Evolutionary conservation across 1,284 basidiomycete species (phyloP).

Genomic region (Ganoderma sinense): DNA sequence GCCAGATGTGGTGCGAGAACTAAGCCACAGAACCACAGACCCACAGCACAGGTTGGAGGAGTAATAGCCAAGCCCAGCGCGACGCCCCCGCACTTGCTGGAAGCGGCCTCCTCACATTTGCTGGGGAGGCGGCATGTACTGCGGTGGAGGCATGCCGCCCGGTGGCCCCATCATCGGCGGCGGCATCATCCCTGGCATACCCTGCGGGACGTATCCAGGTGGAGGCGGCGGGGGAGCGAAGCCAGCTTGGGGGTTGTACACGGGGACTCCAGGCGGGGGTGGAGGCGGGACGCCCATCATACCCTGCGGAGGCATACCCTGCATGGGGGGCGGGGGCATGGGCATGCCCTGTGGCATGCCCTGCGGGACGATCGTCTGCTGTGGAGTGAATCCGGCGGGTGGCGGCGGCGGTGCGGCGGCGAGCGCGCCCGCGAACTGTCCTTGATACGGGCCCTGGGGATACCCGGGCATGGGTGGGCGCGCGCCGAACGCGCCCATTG

Average conservation of each 20-base stretch:
- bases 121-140: conserved; percentile 24
- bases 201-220: conserved; percentile 58
- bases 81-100: background rate
- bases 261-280: conserved; percentile 46
- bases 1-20: background rate
- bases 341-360: conserved; percentile 47
- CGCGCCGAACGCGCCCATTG: conserved; percentile 65
- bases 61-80: background rate
- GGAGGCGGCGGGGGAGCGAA: conserved; percentile 69
- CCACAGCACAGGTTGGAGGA: background rate
- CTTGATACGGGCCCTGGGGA: conserved; percentile 74
- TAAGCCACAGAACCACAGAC: background rate
- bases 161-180: conserved; percentile 41
- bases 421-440: conserved; percentile 87
- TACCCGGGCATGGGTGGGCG: conserved; percentile 69
- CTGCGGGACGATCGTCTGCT: conserved; percentile 67
- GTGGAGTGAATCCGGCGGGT: conserved; percentile 73
- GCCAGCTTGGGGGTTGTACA: conserved; percentile 51
- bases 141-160: conserved; percentile 26
- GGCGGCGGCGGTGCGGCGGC: conserved; percentile 72
- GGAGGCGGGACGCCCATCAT: conserved; percentile 34
- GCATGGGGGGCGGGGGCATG: conserved; percentile 40
- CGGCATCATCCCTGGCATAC: conserved; percentile 42
- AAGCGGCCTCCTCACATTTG: conserved; percentile 19
- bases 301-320: conserved; percentile 50